phyloP scores from a whole-genome alignment of 106 monocot genomes.

The Dioscorea alata region DNA sequence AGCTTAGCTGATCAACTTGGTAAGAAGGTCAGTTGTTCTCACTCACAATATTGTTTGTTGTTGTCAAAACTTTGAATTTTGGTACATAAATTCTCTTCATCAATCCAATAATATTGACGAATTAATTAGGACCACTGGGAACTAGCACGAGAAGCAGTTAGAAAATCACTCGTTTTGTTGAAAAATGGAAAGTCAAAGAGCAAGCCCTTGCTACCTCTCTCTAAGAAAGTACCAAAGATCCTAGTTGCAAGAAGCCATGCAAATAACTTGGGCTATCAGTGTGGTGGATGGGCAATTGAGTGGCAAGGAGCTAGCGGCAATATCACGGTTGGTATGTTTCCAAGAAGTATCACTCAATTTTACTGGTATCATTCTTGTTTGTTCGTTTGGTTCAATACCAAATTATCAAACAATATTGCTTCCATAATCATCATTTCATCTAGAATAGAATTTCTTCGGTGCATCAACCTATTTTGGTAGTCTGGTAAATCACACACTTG shows the following conservation, averaged over 20 bases:
- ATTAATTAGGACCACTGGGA: conserved; percentile 72
- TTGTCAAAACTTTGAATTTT: neutral
- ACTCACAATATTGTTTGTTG: neutral
- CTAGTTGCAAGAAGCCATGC: conserved; percentile 67
- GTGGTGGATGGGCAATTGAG: conserved; percentile 66
- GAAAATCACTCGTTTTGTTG: conserved; percentile 81
- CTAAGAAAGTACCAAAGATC: conserved; percentile 42
- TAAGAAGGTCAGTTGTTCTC: conserved; percentile 49
- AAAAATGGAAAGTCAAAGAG: conserved; percentile 50
- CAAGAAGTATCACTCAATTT: neutral
- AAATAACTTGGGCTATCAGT: conserved; percentile 57
- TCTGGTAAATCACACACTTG: too few relatives aligned
- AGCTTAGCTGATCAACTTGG: conserved; percentile 60
- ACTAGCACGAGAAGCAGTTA: conserved; percentile 83
- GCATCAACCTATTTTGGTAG: too few relatives aligned
- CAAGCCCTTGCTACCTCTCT: conserved; percentile 33
- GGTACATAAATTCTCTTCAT: neutral
- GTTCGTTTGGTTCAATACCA: neutral
- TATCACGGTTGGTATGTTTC: conserved; percentile 24
- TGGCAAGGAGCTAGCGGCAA: conserved; percentile 55
- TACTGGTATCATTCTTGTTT: neutral
- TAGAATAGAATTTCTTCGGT: too few relatives aligned
- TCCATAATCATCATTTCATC: too few relatives aligned
- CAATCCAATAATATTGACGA: too few relatives aligned
- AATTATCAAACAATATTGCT: too few relatives aligned